A percentile compares a stretch with the other conserved stretches of the same genome.
phyloP scores from a whole-genome alignment of 768 basidiomycete species.

The Amanita exitialis region DNA sequence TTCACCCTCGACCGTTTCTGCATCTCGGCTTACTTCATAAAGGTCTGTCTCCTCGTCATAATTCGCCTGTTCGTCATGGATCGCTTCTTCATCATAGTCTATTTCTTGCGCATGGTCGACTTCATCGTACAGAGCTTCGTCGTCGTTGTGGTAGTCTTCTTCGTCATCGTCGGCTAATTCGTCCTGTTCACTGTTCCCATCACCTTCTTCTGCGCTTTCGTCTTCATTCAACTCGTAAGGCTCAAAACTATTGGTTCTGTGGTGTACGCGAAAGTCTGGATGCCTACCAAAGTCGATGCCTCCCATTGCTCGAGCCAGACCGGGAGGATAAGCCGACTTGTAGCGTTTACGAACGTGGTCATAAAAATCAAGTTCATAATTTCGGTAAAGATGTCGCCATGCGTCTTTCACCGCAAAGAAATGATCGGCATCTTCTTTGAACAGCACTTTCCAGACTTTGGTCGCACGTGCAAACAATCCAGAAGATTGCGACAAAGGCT shows the following conservation, averaged over 20 bases:
- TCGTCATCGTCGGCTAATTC: too few relatives aligned
- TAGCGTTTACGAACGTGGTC: background rate
- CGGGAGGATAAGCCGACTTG: background rate
- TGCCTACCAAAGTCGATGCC: background rate
- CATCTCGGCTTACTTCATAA: too few relatives aligned
- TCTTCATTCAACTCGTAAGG: background rate
- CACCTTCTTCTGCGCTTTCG: background rate
- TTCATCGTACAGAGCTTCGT: too few relatives aligned
- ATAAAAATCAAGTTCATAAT: background rate
- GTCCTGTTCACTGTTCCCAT: background rate
- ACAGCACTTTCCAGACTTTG: background rate
- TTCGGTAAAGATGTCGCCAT: background rate
- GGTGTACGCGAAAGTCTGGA: background rate
- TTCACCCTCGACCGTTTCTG: too few relatives aligned
- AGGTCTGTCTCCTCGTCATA: too few relatives aligned
- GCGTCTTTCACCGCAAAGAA: conserved; percentile 1
- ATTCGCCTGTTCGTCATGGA: too few relatives aligned
- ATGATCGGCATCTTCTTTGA: background rate
- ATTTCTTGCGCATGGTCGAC: too few relatives aligned
- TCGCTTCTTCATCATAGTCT: too few relatives aligned
- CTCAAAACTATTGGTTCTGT: background rate
- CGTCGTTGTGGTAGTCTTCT: too few relatives aligned
- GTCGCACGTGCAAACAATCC: background rate
- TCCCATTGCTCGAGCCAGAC: background rate
- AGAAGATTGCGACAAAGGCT: background rate